Evolutionary conservation across 345 rosid species (phyloP), one percentile per base, ranked within the genome.

Genomic region (Moricandia arvensis): DNA sequence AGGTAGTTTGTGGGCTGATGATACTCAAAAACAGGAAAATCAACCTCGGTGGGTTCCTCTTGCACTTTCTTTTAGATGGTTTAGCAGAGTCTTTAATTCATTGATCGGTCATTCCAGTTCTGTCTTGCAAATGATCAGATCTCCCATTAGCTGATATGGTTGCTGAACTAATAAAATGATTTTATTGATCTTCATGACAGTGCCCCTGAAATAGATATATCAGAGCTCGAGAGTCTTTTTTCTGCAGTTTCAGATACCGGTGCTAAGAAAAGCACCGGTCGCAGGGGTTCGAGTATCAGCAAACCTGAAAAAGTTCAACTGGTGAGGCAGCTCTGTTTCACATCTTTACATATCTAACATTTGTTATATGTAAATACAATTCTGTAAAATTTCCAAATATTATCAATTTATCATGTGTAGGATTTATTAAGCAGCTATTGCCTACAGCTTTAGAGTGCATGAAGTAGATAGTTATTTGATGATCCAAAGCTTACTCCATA

Each of bases 1-100:
- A 83, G 98, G 98, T 64, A 94, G 97, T 86, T 78, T 94, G 75
- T 94, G 98, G 98, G 98, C 95, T 71, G 98, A n/a, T n/a, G n/a
- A 94, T 81, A 83, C 91, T 72, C 90, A 83, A 69, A 86, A 91
- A 74, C 93, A 90, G 72, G 97, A 94, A 69, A 84, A 85, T 82
- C 86, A 87, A 27, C 83, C 95, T 74, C 86, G 97, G 98, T 90
- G 65, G 27, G 83, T 84, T 58, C 55, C 69, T 70, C 33, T 69
- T 59, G 6, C 59, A 53, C 59, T 57, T 66, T 38, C 65, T 66
- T 63, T 21, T 24, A 73, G 16, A 73, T 67, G 26, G 59, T 79
- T 61, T 68, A 55, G 30, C 15, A 45, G 13, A 31, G 43, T 71
- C 16, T 71, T 34, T 26, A 64, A 24, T 33, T 63, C 43, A 38